Evolutionary conservation across 139 green algal genomes (phyloP), one percentile per base, ranked within the genome.

Genomic region (Chlamydomonas eustigma): DNA sequence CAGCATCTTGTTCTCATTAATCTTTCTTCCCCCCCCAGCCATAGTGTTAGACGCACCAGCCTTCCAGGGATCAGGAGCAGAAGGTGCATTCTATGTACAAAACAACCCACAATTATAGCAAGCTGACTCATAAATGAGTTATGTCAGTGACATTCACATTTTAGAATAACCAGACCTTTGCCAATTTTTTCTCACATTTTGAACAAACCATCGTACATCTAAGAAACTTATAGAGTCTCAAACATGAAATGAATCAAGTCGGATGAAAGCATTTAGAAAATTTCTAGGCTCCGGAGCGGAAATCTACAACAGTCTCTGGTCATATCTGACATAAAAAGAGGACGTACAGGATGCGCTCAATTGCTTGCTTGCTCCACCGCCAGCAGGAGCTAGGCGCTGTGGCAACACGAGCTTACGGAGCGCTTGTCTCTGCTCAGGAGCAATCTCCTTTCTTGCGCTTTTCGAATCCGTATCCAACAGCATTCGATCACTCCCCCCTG

Each of bases 361-460:
- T 72, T 6, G 32, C 65, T 38, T 33, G 65, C 4, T 24, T 72
- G 18, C 65, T 72, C 4, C 8, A 31, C 3, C 28, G 18, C 28
- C 28, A 72, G 18, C 22, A 72, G 22, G 65, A n/a, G 3, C 5
- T 72, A 39, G 65, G 65, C 24, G 4, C 33, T 39, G 18, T 31
- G 2, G 71, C 71, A 68, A 25, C 31, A 4, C 71, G 71, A 3
- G 6, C 39, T 4, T 76, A 37, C 35, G 38, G 44, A 31, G 33
- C 44, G 3, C 3, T 68, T 2, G 32, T 30, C 3, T 67, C 31
- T 3, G 44, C 44, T 31, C 4, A 8, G 4, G 68, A 28, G 6
- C 58, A 63, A 6, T 69, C 39, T 28, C 84, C 90, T 0, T 97
- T 95, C 74, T 85, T 95, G 73, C 83, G 91, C 36, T 97, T 93